Percentiles rank a stretch among this genome's conserved stretches.
phyloP scores from a whole-genome alignment of 2,329 filamentous ascomycete genomes.

The Tolypocladium pustulatum region DNA sequence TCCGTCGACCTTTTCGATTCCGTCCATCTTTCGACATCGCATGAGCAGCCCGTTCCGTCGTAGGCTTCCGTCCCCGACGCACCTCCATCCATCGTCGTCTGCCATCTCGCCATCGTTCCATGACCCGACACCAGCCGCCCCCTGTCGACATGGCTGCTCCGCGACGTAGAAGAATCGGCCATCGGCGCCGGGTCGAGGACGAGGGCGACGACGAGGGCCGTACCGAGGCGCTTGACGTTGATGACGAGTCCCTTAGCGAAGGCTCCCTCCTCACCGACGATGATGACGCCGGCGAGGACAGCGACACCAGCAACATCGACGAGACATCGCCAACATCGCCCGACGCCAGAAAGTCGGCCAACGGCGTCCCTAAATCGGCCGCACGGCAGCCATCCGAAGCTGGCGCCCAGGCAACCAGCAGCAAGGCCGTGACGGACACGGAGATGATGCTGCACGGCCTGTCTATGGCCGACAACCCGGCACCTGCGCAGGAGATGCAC shows the following conservation, averaged over 20 bases:
- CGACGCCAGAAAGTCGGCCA: constrained; percentile 28
- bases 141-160: constrained; percentile 25
- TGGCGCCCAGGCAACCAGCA: constrained; percentile 21
- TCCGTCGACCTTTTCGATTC: background rate
- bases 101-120: constrained; percentile 15
- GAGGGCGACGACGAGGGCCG: constrained; percentile 59
- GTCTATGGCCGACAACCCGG: constrained; percentile 31
- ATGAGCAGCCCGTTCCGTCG: constrained; percentile 16
- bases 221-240: constrained; percentile 43
- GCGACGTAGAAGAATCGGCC: constrained; percentile 57
- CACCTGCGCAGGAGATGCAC: constrained; percentile 32
- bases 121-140: constrained; percentile 4
- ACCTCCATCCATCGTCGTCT: constrained; percentile 16
- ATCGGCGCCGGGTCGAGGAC: constrained; percentile 58
- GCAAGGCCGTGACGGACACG: constrained; percentile 36
- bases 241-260: constrained; percentile 57
- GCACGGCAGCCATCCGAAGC: constrained; percentile 21
- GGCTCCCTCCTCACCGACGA: constrained; percentile 54
- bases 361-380: constrained; percentile 27
- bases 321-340: constrained; percentile 41
- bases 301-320: constrained; percentile 54
- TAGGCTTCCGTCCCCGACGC: constrained; percentile 17
- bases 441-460: constrained; percentile 49
- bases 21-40: constrained; percentile 9
- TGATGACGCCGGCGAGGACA: constrained; percentile 47